Evolutionary conservation across 495 filamentous ascomycete genomes (phyloP).

Genomic region (Staphylotrichum longicolle): DNA sequence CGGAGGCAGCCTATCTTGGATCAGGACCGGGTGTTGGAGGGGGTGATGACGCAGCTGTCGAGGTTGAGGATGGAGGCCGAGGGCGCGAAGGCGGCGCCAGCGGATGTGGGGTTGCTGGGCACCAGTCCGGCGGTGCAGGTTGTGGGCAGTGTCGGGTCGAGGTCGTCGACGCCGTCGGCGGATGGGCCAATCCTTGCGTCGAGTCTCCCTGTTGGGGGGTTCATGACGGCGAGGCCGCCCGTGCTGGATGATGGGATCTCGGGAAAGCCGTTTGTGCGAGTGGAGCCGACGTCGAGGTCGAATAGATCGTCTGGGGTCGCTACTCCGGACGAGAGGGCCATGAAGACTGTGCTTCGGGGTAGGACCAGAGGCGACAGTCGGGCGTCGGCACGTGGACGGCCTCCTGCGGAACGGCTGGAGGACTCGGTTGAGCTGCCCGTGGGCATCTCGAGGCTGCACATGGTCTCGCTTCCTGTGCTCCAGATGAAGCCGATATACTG

Average conservation of each 20-base stretch:
- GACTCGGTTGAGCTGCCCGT: slow-evolving; percentile 61
- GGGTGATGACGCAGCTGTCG: slow-evolving; percentile 43
- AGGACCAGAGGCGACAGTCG: slow-evolving; percentile 23
- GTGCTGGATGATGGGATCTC: slow-evolving; percentile 45
- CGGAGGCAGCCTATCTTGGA: slow-evolving; percentile 37
- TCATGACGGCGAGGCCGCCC: slow-evolving; percentile 32
- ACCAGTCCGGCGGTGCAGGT: slow-evolving; percentile 20
- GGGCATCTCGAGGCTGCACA: slow-evolving; percentile 70
- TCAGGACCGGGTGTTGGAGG: slow-evolving; percentile 42
- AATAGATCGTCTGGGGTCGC: slow-evolving; percentile 17
- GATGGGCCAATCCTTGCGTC: slow-evolving; percentile 11
- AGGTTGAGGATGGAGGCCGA: slow-evolving; percentile 19
- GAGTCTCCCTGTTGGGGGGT: slow-evolving; percentile 13
- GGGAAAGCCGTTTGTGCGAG: slow-evolving; percentile 47
- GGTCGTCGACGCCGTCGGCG: slow-evolving; percentile 12
- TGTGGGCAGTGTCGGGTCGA: slow-evolving; percentile 14
- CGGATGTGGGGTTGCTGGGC: slow-evolving; percentile 17
- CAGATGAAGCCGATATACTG: slow-evolving; percentile 98
- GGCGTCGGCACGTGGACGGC: slow-evolving; percentile 6
- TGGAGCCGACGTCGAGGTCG: slow-evolving; percentile 29
- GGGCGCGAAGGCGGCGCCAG: slow-evolving; percentile 3
- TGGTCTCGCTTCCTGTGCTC: slow-evolving; percentile 54
- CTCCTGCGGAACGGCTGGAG: slow-evolving; percentile 11
- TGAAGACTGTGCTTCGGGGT: slow-evolving; percentile 1
- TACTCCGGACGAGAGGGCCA: slow-evolving; percentile 26